Conservation (phyloP, 2,329 filamentous ascomycete species). For the Alternaria incomplexa region DNA sequence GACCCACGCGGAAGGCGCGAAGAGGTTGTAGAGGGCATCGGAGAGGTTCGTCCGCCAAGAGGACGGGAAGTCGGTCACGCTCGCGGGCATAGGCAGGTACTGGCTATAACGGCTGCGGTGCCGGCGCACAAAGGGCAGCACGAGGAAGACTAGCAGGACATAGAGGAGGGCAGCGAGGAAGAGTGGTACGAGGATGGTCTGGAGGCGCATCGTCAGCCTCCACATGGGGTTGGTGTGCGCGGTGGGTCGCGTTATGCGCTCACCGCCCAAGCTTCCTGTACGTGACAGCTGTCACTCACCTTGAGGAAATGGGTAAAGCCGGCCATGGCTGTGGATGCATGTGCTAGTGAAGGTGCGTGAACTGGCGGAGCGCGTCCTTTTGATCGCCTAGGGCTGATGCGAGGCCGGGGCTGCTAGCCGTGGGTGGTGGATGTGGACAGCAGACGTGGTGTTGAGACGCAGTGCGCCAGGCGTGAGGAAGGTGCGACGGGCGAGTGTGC, state of each 20-base stretch:
- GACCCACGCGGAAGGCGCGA: conserved; percentile 40
- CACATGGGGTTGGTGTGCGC: neutral
- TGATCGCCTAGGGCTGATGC: neutral
- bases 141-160: conserved; percentile 47
- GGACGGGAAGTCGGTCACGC: conserved; percentile 19
- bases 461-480: neutral
- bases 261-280: neutral
- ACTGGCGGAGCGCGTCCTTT: conserved; percentile 5
- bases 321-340: conserved; percentile 34
- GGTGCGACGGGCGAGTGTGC: conserved; percentile 1
- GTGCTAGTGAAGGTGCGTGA: conserved; percentile 3
- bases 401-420: neutral
- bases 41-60: conserved; percentile 45
- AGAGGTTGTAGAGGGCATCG: conserved; percentile 42
- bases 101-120: conserved; percentile 54
- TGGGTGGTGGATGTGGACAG: neutral
- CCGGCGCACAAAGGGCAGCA: conserved; percentile 54
- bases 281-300: conserved; percentile 23
- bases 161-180: conserved; percentile 53
- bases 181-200: conserved; percentile 56
- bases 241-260: neutral
- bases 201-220: conserved; percentile 2
- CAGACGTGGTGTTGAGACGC: conserved; percentile 6
- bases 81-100: conserved; percentile 50
- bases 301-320: conserved; percentile 44